Evolutionary conservation across 805 yeast genomes (phyloP).

Genomic region (Brettanomyces naardenensis): DNA sequence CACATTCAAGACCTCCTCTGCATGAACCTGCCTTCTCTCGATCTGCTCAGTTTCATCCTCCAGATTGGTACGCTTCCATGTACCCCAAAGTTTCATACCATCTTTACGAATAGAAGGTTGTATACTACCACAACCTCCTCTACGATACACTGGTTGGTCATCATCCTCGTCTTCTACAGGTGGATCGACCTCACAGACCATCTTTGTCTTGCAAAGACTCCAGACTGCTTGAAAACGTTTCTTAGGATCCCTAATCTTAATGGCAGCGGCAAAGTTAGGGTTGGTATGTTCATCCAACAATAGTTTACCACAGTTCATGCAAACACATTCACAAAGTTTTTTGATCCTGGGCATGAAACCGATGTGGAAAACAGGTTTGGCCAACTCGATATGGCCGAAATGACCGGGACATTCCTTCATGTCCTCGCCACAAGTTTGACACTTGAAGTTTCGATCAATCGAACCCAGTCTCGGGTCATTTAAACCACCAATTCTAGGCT

Average conservation of each 20-base stretch:
- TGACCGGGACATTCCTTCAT: conserved; percentile 99
- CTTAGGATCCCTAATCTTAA: conserved; percentile 86
- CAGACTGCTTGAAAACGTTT: conserved; percentile 96
- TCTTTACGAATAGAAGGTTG: conserved; percentile 96
- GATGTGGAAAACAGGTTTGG: conserved; percentile 97
- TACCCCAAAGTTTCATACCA: conserved; percentile 93
- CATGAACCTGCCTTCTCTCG: conserved; percentile 81
- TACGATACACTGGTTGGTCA: conserved; percentile 27
- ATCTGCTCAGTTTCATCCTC: conserved; percentile 85
- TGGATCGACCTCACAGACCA: conserved; percentile 91
- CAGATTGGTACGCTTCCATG: conserved; percentile 83
- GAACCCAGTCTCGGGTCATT: conserved; percentile 97
- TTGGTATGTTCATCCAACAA: conserved; percentile 73
- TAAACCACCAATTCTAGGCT: conserved; percentile 93
- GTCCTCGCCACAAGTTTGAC: conserved; percentile 99
- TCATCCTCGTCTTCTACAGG: conserved; percentile 43
- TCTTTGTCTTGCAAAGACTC: conserved; percentile 84
- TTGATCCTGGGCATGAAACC: conserved; percentile 92
- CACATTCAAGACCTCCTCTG: conserved; percentile 84
- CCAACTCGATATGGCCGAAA: conserved; percentile 97
- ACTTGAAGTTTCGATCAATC: conserved; percentile 92
- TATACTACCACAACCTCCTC: conserved; percentile 98
- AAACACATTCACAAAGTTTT: conserved; percentile 91
- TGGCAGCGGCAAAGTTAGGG: conserved; percentile 77
- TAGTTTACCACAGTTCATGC: conserved; percentile 98